Evolutionary conservation across 805 yeast genomes (phyloP), one percentile per base, ranked within the genome.

Genomic region (Pichia manshurica): DNA sequence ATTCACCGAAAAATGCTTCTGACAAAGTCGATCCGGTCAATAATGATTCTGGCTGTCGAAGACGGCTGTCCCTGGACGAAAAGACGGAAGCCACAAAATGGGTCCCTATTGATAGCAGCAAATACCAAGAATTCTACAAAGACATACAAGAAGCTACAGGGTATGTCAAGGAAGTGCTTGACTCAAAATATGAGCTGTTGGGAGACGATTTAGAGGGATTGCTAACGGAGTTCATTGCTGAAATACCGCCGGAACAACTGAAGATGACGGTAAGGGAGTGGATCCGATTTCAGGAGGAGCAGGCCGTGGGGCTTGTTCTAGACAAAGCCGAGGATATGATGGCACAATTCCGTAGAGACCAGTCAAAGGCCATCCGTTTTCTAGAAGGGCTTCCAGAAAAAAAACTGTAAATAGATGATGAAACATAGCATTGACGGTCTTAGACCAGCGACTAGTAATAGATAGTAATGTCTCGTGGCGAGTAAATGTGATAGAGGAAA

Each of bases 211-310:
- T 69, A 36, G 87, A 82, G 49, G 89, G 91, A 1, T 74, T 75
- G 25, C 63, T 85, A 20, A 77, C 86, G 0, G 70, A 70, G 43
- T 84, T 84, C 56, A 78, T 84, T 6, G 72, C 80, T 1, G 79
- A 78, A 38, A 79, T 85, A 78, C 90, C 91, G 0, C 79, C 75
- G 28, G 76, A 75, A 22, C 89, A 85, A 57, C 69, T 85, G 54
- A 70, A 76, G 12, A 79, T 82, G 83, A 77, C 84, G 0, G 75
- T 87, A n/a, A 71, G 73, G 42, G 77, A 84, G 50, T 88, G 95
- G 95, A 64, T 85, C 19, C 58, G 59, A 28, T 69, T 73, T 53
- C 74, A 75, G 55, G 84, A 87, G 0, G 63, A 65, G 12, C 77
- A 75, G 52, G 81, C 84, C 20, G 73, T 73, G 37, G 62, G 62